Percentiles rank a stretch among this genome's conserved stretches.
Evolutionary conservation across 2,329 filamentous ascomycete species (phyloP).

Genomic region (Aureobasidium pullulans): DNA sequence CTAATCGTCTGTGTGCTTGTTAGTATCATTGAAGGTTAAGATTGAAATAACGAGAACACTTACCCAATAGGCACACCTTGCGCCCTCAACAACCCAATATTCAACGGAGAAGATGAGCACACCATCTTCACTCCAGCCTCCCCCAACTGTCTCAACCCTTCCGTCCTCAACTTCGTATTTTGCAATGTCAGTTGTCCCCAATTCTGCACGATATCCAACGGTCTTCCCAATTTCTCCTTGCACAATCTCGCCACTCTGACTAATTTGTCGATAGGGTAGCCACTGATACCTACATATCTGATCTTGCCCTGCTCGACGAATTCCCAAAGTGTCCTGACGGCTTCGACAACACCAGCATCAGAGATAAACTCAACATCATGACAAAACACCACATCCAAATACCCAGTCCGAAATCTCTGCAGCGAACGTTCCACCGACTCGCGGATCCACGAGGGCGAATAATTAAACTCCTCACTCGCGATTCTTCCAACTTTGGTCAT

Average conservation of each 20-base stretch:
- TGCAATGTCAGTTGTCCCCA: constrained; percentile 16
- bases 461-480: constrained; percentile 56
- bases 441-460: constrained; percentile 55
- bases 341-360: constrained; percentile 47
- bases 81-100: constrained; percentile 12
- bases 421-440: constrained; percentile 57
- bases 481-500: constrained; percentile 68
- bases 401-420: constrained; percentile 52
- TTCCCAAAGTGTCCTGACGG: constrained; percentile 56
- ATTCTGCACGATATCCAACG: constrained; percentile 61
- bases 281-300: constrained; percentile 77
- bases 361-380: constrained; percentile 72
- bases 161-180: constrained; percentile 10
- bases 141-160: constrained; percentile 4
- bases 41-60: background rate
- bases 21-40: background rate
- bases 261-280: constrained; percentile 68
- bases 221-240: constrained; percentile 63
- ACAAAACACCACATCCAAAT: constrained; percentile 67
- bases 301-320: constrained; percentile 61
- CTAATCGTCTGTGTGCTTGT: background rate
- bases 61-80: constrained; percentile 14
- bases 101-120: constrained; percentile 11
- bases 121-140: constrained; percentile 9
- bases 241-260: constrained; percentile 64